A percentile compares a stretch with the other conserved stretches of the same genome.
These are phyloP conservation scores for Xylariaceae sp. DNA, from an alignment of 2,329 filamentous ascomycete genomes.

Conservation along the genomic window DNA sequence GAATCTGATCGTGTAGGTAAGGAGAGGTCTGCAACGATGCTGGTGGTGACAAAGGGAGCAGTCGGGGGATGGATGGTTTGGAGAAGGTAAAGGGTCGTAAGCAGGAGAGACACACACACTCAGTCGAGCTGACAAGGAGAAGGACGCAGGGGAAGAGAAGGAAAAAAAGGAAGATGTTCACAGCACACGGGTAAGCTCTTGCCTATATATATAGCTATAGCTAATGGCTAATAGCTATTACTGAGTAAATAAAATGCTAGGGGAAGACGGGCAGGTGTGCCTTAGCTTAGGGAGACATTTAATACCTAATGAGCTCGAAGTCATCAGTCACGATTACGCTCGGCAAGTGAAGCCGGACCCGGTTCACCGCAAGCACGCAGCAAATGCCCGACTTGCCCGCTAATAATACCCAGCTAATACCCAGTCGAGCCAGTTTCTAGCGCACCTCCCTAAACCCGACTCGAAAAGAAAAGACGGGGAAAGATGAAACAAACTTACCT, in stretches of 20 bases:
- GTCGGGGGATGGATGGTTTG: not conserved
- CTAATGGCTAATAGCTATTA: not conserved
- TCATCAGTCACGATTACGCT: slow-evolving; percentile 8
- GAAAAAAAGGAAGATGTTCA: not conserved
- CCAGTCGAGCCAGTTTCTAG: not conserved
- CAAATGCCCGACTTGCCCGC: slow-evolving; percentile 2
- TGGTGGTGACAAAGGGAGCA: not conserved
- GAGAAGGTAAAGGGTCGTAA: slow-evolving; percentile 1
- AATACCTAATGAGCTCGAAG: slow-evolving; percentile 3
- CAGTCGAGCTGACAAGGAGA: not conserved
- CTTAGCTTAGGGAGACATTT: slow-evolving; percentile 8
- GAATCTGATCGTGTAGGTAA: not conserved
- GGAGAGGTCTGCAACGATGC: not conserved
- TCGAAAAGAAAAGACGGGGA: slow-evolving; percentile 1
- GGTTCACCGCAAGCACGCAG: slow-evolving; percentile 11
- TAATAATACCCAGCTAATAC: not conserved
- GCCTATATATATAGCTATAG: slow-evolving; percentile 6
- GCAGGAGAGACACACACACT: not conserved
- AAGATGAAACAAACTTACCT: slow-evolving; percentile 3
- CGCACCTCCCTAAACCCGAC: slow-evolving; percentile 1
- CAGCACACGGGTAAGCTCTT: slow-evolving; percentile 4
- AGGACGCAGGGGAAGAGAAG: not conserved
- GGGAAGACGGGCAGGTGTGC: not conserved
- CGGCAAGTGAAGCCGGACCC: slow-evolving; percentile 18
- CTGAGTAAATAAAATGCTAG: not conserved